Evolutionary conservation across 441 rosid genomes (phyloP).

Genomic region (Monsonia emarginata): DNA sequence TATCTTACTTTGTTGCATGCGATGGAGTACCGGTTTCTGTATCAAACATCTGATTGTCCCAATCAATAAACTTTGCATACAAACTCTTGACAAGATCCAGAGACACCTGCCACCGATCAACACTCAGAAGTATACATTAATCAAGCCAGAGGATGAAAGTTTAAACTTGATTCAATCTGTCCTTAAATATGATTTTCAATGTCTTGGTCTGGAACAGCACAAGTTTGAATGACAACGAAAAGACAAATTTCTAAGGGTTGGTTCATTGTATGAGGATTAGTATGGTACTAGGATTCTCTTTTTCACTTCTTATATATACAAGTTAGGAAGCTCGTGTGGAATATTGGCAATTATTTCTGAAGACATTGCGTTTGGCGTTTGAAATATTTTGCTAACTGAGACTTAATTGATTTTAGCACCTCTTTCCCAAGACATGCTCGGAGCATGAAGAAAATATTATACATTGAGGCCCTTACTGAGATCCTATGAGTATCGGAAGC

Average conservation of each 20-base stretch:
- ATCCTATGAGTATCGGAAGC: background rate
- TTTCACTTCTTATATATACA: background rate
- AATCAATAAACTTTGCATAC: conserved; percentile 95
- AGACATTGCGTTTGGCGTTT: background rate
- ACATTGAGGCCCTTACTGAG: background rate
- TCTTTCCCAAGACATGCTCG: background rate
- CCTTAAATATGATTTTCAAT: background rate
- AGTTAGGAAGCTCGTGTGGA: background rate
- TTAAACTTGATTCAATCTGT: background rate
- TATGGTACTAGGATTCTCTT: background rate
- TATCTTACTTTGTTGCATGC: conserved; percentile 83
- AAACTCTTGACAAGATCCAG: conserved; percentile 93
- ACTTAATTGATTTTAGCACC: background rate
- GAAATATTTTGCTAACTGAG: background rate
- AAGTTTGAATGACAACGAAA: background rate
- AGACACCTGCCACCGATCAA: conserved; percentile 57
- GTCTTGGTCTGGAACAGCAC: background rate
- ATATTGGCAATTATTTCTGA: background rate
- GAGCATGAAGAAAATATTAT: background rate
- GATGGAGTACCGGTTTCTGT: conserved; percentile 71
- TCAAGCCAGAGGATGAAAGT: background rate
- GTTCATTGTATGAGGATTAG: background rate
- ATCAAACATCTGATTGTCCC: conserved; percentile 93
- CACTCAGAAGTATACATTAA: background rate
- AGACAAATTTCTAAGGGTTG: background rate